Percentiles rank a stretch among this genome's conserved stretches.
Conservation (phyloP, 345 rosid species). For the Euphorbia peplus region DNA sequence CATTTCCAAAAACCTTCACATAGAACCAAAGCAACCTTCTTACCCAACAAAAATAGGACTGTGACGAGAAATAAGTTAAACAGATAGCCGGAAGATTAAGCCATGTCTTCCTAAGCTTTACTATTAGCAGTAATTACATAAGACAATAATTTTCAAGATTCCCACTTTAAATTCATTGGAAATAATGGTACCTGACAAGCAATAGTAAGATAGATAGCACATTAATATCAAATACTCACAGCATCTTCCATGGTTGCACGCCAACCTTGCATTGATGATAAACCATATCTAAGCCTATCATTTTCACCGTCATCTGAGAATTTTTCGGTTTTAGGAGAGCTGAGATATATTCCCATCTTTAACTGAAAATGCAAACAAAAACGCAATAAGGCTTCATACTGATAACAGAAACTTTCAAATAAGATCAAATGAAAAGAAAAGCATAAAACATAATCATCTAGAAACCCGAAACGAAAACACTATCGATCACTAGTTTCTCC, state of each 20-base stretch:
- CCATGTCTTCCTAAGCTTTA: neutral
- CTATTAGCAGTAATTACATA: neutral
- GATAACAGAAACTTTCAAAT: neutral
- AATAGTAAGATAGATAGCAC: neutral
- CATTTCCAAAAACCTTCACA: neutral
- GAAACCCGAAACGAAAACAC: neutral
- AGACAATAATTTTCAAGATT: neutral
- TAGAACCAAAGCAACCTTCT: neutral
- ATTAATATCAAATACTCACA: conserved; percentile 47
- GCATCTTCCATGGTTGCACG: conserved; percentile 99
- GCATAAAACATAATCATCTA: neutral
- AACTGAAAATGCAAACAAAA: conserved; percentile 8
- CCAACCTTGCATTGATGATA: conserved; percentile 99
- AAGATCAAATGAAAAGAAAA: neutral
- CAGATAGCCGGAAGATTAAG: neutral
- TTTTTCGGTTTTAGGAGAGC: conserved; percentile 94
- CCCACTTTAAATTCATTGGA: neutral
- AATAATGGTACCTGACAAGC: neutral
- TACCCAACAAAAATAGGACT: neutral
- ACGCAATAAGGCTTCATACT: neutral
- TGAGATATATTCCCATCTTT: conserved; percentile 90
- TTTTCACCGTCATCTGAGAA: conserved; percentile 86
- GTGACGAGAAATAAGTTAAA: neutral
- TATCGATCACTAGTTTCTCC: too few species aligned
- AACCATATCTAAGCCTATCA: conserved; percentile 69